Evolutionary conservation across 2,329 filamentous ascomycete genomes (phyloP).

Genomic region (Fusarium sp.): DNA sequence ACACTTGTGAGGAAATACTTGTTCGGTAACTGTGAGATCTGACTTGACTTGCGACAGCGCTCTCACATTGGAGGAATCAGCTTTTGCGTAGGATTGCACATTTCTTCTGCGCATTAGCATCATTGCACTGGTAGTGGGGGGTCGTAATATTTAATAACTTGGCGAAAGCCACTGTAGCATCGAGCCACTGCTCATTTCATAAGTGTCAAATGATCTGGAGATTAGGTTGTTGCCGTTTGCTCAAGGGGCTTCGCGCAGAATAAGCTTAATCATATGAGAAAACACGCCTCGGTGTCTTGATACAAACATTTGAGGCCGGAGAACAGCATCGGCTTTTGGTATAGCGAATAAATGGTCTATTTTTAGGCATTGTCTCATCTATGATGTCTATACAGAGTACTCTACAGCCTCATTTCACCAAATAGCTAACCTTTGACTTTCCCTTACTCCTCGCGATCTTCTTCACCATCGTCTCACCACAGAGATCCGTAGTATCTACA

Average conservation of each 20-base stretch:
- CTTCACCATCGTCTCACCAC: conserved; percentile 70
- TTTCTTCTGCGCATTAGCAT: background rate
- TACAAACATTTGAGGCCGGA: fast-evolving
- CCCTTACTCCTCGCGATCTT: conserved; percentile 61
- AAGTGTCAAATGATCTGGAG: background rate
- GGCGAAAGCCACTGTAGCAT: background rate
- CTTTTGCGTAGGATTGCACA: background rate
- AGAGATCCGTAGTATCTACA: conserved; percentile 67
- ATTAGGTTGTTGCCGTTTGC: background rate
- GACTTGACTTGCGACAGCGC: background rate
- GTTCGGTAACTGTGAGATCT: background rate
- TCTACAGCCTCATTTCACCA: conserved; percentile 7
- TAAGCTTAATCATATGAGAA: background rate
- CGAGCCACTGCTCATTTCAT: background rate
- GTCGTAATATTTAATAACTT: background rate
- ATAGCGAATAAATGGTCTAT: background rate
- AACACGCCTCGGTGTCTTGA: background rate
- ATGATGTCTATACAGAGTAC: background rate
- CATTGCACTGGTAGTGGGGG: background rate
- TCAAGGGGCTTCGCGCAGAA: background rate
- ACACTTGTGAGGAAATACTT: background rate
- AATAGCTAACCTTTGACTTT: conserved; percentile 39
- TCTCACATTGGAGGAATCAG: background rate
- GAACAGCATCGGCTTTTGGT: background rate
- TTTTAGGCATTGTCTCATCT: background rate